Evolutionary conservation across 148 eudicot genomes (phyloP).

Genomic region (Fagopyrum esculentum): DNA sequence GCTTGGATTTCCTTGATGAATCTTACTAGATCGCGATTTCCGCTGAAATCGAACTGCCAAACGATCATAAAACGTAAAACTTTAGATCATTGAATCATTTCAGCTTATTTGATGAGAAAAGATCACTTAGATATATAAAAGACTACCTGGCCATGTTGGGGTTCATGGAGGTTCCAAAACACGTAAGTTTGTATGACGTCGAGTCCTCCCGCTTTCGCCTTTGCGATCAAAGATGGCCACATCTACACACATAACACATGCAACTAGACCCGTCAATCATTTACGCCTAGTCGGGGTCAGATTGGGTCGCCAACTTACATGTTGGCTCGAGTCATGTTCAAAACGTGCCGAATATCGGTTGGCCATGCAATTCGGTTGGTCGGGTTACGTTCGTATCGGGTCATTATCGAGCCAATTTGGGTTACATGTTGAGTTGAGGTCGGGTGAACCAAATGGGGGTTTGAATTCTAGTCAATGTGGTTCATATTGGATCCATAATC

Average conservation of each 20-base stretch:
- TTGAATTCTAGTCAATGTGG: not conserved
- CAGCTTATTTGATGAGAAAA: not conserved
- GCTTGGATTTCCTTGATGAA: slow-evolving; percentile 57
- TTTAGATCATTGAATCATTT: not conserved
- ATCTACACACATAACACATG: slow-evolving; percentile 32
- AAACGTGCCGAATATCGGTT: not conserved
- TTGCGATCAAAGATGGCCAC: slow-evolving; percentile 94
- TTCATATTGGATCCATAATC: not conserved
- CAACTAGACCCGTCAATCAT: not conserved
- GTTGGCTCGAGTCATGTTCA: not conserved
- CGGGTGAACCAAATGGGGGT: not conserved
- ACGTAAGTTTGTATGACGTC: slow-evolving; percentile 79
- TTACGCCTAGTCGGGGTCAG: not conserved
- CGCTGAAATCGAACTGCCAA: slow-evolving; percentile 61
- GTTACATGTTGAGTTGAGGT: too few relatives aligned
- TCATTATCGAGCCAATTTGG: too few relatives aligned
- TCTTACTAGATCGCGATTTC: slow-evolving; percentile 47
- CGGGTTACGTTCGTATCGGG: too few relatives aligned
- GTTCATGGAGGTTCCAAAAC: slow-evolving; percentile 80
- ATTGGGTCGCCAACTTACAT: not conserved
- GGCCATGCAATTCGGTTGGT: too few relatives aligned
- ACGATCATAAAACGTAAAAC: not conserved
- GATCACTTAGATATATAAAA: not conserved
- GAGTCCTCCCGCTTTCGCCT: slow-evolving; percentile 83
- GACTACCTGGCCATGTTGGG: slow-evolving; percentile 47